Conservation (phyloP, 164 flowering plant species). For the Pachysandra terminalis region DNA sequence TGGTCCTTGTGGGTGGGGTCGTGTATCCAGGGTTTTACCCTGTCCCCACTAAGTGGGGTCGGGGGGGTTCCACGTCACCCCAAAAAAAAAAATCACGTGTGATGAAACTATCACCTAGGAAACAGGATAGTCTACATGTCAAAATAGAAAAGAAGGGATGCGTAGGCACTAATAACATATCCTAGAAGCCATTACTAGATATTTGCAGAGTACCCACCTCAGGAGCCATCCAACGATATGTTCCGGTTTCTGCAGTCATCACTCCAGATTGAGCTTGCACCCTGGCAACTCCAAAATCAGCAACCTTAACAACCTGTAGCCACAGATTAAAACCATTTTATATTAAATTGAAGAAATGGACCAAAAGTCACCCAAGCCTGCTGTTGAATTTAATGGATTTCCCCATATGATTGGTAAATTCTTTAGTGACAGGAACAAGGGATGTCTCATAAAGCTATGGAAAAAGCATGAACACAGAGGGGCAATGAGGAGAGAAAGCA, state of each 20-base stretch:
- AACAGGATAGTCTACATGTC: too few species aligned
- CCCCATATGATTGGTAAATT: not conserved
- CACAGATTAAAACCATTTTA: not conserved
- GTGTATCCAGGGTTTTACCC: too few species aligned
- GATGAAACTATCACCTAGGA: too few species aligned
- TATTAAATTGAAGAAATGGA: not conserved
- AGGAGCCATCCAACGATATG: constrained; percentile 99
- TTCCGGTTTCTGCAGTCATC: constrained; percentile 99
- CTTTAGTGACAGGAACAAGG: not conserved
- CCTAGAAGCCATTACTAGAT: not conserved
- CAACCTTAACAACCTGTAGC: constrained; percentile 85
- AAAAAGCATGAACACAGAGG: too few species aligned
- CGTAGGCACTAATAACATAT: too few species aligned
- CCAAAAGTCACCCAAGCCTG: not conserved
- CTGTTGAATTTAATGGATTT: not conserved
- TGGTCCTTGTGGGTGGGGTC: too few species aligned
- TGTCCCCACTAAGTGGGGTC: too few species aligned
- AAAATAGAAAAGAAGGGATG: too few species aligned
- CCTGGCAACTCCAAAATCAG: constrained; percentile 97
- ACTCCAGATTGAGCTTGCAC: constrained; percentile 86
- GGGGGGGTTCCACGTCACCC: too few species aligned
- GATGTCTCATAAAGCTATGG: too few species aligned
- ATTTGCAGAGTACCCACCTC: constrained; percentile 47
- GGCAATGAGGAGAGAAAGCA: too few species aligned
- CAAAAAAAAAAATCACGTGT: too few species aligned